phyloP scores from a whole-genome alignment of 208 protist genomes.

The Tritrichomonas foetus region DNA sequence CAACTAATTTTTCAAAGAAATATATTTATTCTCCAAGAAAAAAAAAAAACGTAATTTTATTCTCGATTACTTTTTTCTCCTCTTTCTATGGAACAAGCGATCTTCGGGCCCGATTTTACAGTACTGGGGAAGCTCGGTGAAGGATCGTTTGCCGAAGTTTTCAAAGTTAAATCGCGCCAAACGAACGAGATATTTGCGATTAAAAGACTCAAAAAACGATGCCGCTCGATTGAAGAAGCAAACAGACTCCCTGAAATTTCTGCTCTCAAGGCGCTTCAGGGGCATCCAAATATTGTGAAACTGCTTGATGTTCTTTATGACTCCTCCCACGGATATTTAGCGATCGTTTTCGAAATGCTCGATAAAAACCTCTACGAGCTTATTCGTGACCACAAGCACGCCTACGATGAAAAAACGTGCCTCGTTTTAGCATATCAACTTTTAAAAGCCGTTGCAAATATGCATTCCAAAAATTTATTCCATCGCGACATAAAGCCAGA shows the following conservation, averaged over 20 bases:
- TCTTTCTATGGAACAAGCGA: too few species aligned
- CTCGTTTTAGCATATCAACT: slow-evolving; percentile 6
- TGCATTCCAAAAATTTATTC: slow-evolving; percentile 73
- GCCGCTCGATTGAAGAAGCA: slow-evolving; percentile 60
- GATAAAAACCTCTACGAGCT: slow-evolving; percentile 86
- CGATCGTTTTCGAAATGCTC: slow-evolving; percentile 88
- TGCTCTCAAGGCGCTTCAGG: slow-evolving; percentile 73
- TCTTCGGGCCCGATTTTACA: neutral
- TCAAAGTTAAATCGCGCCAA: neutral
- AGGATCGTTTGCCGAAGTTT: slow-evolving; percentile 21
- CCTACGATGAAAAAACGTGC: neutral
- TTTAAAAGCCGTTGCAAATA: neutral
- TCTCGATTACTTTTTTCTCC: too few species aligned
- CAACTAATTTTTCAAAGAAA: too few species aligned
- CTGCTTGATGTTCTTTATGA: slow-evolving; percentile 83
- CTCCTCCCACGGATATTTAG: neutral
- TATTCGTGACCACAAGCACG: slow-evolving; percentile 59
- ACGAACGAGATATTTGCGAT: neutral
- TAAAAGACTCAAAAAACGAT: slow-evolving; percentile 2
- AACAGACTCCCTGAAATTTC: slow-evolving; percentile 93
- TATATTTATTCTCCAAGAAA: too few species aligned
- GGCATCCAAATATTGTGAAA: slow-evolving; percentile 84
- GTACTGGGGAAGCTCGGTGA: neutral
- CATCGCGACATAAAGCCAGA: slow-evolving; percentile 81
- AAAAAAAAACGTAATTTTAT: too few species aligned